Percentiles rank a stretch among this genome's conserved stretches.
Evolutionary conservation across 805 yeast genomes (phyloP).

Genomic region (Saturnispora diversa): DNA sequence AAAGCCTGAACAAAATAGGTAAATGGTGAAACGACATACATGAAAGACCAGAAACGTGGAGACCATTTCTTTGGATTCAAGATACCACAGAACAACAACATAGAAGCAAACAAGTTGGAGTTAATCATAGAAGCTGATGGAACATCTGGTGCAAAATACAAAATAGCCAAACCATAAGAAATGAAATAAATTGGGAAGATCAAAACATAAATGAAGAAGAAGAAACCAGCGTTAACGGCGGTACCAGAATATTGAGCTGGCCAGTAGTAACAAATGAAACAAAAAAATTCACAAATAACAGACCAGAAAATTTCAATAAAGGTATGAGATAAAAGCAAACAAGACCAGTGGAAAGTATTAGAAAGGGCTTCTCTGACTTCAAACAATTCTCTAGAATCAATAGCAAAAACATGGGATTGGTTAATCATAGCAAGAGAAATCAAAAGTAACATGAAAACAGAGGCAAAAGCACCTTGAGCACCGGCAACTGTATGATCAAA

Average conservation of each 20-base stretch:
- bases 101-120: conserved; percentile 48
- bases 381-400: conserved; percentile 48
- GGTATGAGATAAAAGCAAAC: conserved; percentile 45
- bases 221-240: conserved; percentile 41
- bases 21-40: conserved; percentile 64
- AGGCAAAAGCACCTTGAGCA: conserved; percentile 46
- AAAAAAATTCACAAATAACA: conserved; percentile 39
- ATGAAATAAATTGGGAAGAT: conserved; percentile 41
- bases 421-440: conserved; percentile 54
- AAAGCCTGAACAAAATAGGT: conserved; percentile 61
- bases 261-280: conserved; percentile 34
- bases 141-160: conserved; percentile 56
- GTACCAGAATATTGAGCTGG: conserved; percentile 31
- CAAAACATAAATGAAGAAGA: conserved; percentile 27
- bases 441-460: conserved; percentile 49
- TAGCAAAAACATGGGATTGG: conserved; percentile 55
- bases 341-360: conserved; percentile 65
- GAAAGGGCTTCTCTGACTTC: conserved; percentile 65
- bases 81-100: conserved; percentile 62
- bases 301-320: conserved; percentile 58
- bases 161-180: conserved; percentile 46
- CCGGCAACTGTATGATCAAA: conserved; percentile 45
- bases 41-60: conserved; percentile 78
- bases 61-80: conserved; percentile 47
- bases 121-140: conserved; percentile 57